Base-by-base conservation (phyloP, 805 yeast genomes). In the Blastobotrys parvus region DNA sequence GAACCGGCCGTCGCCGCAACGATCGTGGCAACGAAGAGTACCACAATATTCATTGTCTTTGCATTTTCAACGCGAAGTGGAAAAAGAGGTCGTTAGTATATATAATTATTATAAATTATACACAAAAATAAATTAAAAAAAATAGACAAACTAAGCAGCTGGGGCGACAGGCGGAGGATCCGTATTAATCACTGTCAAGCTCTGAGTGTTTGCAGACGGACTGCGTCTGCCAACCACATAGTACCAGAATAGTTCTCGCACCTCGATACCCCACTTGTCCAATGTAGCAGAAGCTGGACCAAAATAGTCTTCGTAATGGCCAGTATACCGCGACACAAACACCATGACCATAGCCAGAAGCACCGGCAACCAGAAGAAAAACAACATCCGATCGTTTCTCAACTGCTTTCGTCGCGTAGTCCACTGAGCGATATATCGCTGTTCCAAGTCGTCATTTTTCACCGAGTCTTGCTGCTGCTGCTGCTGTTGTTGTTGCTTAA, bases 361-460 rank as follows among this genome's bases (percentile, higher is more conserved):
- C 31, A 84, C 72, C 8, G 97, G 97, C 45, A 88, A 62, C 97
- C 97, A 89, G 71, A 89, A 88, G 60, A 89, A 84, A 46, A 87
- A 65, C 52, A 89, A 69, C 84, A 87, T 82, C 55, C 77, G 81
- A 62, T 89, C 97, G 56, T 87, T 82, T 52, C 65, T 66, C 44
- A 74, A 65, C 37, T 68, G 69, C 51, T 69, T 69, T 44, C 68
- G 67, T 45, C 69, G 50, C 20, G 50, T 46, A 38, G 49, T 52
- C 57, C 80, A 75, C 7, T 35, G 16, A 5, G 8, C 38, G n/a
- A 31, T 31, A 15, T 11, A 31, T 15, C n/a, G 13, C 17, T 31
- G 17, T 15, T 31, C 34, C 6, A 31, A 10, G 7, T 31, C 34
- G 50, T 49, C 40, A 49, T 42, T 41, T 56, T 27, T 25, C 53